Evolutionary conservation across 2,329 filamentous ascomycete species (phyloP).

Genomic region (Xylaria sp.): DNA sequence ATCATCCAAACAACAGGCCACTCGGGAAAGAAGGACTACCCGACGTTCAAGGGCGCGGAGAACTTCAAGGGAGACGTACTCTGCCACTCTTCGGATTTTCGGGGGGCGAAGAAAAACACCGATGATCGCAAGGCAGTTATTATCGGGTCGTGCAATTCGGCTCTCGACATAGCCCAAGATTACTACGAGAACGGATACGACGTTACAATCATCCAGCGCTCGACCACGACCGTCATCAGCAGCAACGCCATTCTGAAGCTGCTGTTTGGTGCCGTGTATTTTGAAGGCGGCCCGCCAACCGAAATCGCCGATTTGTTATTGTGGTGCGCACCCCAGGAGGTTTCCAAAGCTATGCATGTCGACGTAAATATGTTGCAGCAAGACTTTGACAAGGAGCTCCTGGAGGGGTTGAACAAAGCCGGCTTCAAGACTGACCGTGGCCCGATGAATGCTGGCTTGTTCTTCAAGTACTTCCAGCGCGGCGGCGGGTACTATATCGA

Average conservation of each 20-base stretch:
- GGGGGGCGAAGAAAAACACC: constrained; percentile 47
- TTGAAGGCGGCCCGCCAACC: constrained; percentile 59
- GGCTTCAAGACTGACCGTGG: constrained; percentile 65
- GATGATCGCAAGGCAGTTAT: constrained; percentile 59
- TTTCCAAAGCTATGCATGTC: constrained; percentile 65
- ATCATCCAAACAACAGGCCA: constrained; percentile 72
- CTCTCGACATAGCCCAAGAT: constrained; percentile 64
- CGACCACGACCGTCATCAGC: constrained; percentile 60
- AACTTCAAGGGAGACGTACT: constrained; percentile 58
- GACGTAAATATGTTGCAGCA: constrained; percentile 48
- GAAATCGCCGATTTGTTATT: constrained; percentile 70
- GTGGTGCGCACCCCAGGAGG: constrained; percentile 61
- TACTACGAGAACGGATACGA: constrained; percentile 62
- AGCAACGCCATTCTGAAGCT: constrained; percentile 57
- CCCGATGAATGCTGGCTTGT: constrained; percentile 58
- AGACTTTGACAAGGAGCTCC: constrained; percentile 43
- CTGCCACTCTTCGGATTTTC: constrained; percentile 61
- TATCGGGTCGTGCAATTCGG: constrained; percentile 64
- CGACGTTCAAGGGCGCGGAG: constrained; percentile 59
- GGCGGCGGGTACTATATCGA: constrained; percentile 68
- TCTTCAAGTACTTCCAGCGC: constrained; percentile 64
- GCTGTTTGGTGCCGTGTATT: constrained; percentile 56
- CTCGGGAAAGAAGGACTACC: constrained; percentile 68
- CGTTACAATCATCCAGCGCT: constrained; percentile 66
- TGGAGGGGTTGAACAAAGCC: constrained; percentile 57